A percentile compares a stretch with the other conserved stretches of the same genome.
Evolutionary conservation across 805 yeast genomes (phyloP).

Genomic region (Saccharomycopsis malanga): DNA sequence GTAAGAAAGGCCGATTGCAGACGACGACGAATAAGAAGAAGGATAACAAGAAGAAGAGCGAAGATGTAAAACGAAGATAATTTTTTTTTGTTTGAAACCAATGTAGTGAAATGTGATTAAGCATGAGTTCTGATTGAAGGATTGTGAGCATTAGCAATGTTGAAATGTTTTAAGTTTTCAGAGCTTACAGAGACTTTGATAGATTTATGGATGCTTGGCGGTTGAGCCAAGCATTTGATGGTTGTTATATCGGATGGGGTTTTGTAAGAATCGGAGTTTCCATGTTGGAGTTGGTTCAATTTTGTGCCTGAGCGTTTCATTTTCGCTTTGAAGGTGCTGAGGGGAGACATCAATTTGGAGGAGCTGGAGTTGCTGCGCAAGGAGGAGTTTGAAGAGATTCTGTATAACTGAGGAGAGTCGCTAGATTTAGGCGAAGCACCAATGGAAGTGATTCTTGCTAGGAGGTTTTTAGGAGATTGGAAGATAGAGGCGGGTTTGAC

Average conservation of each 20-base stretch:
- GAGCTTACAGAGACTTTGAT: conserved; percentile 17
- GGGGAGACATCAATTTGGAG: conserved; percentile 17
- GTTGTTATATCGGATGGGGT: neutral
- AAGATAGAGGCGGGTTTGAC: conserved; percentile 16
- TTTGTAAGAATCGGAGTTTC: neutral
- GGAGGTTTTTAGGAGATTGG: conserved; percentile 17
- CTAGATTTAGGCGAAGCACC: conserved; percentile 6
- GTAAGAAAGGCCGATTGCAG: too few species aligned
- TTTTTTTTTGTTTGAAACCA: too few species aligned
- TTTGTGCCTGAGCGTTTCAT: neutral
- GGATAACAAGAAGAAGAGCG: neutral
- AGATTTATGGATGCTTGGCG: conserved; percentile 15
- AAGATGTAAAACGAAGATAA: neutral
- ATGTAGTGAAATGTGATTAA: too few species aligned
- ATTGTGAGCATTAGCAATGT: conserved; percentile 4
- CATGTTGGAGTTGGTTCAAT: neutral
- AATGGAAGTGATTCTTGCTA: conserved; percentile 16
- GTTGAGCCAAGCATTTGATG: conserved; percentile 16
- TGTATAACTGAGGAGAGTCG: conserved; percentile 18
- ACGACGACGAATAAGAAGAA: neutral
- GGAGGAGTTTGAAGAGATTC: conserved; percentile 17
- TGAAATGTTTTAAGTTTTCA: conserved; percentile 19
- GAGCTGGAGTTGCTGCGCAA: conserved; percentile 6
- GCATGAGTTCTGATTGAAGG: conserved; percentile 2
- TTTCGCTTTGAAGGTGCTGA: conserved; percentile 12